Percentiles rank a stretch among this genome's conserved stretches.
Evolutionary conservation across 1,139 yeast genomes (phyloP).

Genomic region (Hanseniaspora uvarum): DNA sequence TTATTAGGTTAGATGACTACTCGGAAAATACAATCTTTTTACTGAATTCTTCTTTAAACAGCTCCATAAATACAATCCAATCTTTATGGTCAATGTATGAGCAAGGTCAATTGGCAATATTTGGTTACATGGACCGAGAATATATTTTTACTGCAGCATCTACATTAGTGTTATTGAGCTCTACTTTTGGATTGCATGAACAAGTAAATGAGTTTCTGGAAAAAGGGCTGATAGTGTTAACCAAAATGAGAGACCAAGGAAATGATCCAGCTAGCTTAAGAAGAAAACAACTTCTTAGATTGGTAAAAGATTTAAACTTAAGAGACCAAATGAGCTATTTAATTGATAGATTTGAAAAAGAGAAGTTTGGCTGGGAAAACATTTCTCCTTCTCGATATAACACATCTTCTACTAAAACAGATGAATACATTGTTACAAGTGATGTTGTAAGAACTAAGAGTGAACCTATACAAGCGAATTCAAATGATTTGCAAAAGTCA

Average conservation of each 20-base stretch:
- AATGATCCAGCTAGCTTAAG: constrained; percentile 70
- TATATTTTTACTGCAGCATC: constrained; percentile 73
- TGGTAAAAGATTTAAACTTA: constrained; percentile 57
- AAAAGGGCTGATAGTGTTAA: constrained; percentile 59
- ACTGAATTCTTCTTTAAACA: constrained; percentile 72
- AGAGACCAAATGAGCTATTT: constrained; percentile 53
- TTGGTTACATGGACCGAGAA: constrained; percentile 86
- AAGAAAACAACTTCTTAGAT: constrained; percentile 57
- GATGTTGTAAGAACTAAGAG: constrained; percentile 3
- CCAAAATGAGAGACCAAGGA: constrained; percentile 65
- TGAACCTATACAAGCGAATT: neutral
- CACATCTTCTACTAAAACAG: neutral
- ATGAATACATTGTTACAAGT: constrained; percentile 2
- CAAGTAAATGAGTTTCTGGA: constrained; percentile 64
- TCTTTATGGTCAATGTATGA: constrained; percentile 64
- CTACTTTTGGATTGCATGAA: constrained; percentile 74
- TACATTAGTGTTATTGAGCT: constrained; percentile 62
- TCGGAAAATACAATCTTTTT: constrained; percentile 59
- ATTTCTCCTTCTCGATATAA: neutral
- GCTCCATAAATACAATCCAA: constrained; percentile 68
- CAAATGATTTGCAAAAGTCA: neutral
- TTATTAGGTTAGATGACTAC: constrained; percentile 57
- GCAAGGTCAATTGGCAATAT: constrained; percentile 68
- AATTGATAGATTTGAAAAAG: constrained; percentile 35
- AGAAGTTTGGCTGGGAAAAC: neutral